Conservation (phyloP, 2,329 filamentous ascomycete genomes). For the Nemania serpens region DNA sequence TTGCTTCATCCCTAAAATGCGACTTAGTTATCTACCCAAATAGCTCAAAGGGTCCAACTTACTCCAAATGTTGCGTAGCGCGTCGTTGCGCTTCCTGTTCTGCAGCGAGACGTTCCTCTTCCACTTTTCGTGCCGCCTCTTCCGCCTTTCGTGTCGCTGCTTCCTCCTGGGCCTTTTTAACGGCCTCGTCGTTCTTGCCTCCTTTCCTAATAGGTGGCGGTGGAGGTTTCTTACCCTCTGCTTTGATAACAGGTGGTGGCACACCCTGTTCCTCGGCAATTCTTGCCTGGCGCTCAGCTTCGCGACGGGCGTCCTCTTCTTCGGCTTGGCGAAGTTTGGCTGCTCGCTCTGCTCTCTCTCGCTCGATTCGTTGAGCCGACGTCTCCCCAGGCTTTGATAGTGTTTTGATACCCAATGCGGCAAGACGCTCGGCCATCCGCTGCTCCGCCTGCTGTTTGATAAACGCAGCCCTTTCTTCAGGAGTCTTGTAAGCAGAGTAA, state of each 20-base stretch:
- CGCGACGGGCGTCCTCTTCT: constrained; percentile 88
- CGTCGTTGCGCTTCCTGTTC: constrained; percentile 78
- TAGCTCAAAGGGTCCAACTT: constrained; percentile 52
- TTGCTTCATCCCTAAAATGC: constrained; percentile 68
- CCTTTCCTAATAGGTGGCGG: constrained; percentile 80
- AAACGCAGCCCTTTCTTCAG: constrained; percentile 91
- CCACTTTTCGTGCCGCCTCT: constrained; percentile 62
- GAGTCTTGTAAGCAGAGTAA: constrained; percentile 84
- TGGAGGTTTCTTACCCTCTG: constrained; percentile 66
- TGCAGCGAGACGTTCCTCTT: constrained; percentile 67
- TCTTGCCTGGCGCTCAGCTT: constrained; percentile 82
- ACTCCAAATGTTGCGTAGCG: constrained; percentile 80
- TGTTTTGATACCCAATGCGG: constrained; percentile 88
- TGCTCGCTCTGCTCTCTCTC: constrained; percentile 84
- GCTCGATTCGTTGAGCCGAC: constrained; percentile 81
- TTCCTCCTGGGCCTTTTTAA: constrained; percentile 52
- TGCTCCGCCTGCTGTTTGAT: constrained; percentile 97
- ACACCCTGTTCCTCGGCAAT: constrained; percentile 76
- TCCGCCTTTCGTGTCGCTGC: constrained; percentile 65
- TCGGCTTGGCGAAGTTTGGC: constrained; percentile 88
- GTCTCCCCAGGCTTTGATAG: constrained; percentile 80
- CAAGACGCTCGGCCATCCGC: constrained; percentile 94
- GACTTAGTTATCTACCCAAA: constrained; percentile 24
- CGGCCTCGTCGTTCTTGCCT: constrained; percentile 57
- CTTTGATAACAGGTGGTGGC: constrained; percentile 61